Conservation (phyloP, 768 basidiomycete genomes). For the Macrolepiota dolichaula region DNA sequence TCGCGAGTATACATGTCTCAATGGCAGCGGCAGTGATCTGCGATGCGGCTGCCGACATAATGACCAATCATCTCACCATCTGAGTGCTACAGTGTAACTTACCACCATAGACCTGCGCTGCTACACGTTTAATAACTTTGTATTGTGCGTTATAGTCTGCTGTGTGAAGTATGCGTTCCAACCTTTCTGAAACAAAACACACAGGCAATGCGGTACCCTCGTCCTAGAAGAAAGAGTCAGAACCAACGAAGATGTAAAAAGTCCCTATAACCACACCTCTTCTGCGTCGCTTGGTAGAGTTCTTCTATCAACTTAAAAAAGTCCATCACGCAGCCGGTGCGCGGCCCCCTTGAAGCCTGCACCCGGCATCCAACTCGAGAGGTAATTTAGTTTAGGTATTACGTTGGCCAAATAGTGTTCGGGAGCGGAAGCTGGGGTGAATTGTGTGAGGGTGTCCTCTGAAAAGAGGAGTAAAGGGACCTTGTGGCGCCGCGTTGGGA, state of each 20-base stretch:
- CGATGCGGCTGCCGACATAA: too few species aligned
- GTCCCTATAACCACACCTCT: too few species aligned
- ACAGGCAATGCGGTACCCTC: neutral
- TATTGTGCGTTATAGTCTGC: too few species aligned
- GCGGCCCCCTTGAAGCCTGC: neutral
- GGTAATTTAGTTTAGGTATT: neutral
- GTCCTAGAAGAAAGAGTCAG: neutral
- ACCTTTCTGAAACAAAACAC: neutral
- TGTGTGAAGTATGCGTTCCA: too few species aligned
- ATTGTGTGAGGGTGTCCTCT: neutral
- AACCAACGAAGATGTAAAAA: neutral
- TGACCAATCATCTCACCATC: too few species aligned
- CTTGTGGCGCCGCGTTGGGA: neutral
- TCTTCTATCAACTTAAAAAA: neutral
- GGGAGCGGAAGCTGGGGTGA: neutral
- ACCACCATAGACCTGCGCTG: too few species aligned
- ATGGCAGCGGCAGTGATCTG: too few species aligned
- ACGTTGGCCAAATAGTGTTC: neutral
- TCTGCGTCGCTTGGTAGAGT: neutral
- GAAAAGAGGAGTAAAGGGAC: neutral
- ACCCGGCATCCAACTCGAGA: slow-evolving; percentile 6
- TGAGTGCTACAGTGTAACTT: too few species aligned
- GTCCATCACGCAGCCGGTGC: neutral
- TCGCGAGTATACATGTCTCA: too few species aligned
- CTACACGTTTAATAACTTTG: too few species aligned